Evolutionary conservation across 2,329 filamentous ascomycete species (phyloP), one percentile per base, ranked within the genome.

Genomic region (Cladosporium colombiae): DNA sequence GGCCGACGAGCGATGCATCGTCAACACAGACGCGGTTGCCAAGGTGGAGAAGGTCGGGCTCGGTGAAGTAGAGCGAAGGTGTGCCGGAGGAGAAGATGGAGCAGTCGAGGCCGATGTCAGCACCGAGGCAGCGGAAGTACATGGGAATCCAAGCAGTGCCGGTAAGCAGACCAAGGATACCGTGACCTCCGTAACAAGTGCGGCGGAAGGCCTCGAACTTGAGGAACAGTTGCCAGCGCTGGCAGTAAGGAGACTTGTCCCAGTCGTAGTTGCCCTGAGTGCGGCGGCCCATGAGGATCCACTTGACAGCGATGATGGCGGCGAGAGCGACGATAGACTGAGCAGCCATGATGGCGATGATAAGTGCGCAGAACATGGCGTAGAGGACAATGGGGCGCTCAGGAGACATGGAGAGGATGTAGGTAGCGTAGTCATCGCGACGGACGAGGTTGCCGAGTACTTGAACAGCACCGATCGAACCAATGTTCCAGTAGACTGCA

Each of bases 171-270:
- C 83, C 81, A 1, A 86, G 75, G 21, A 87, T 77, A 18, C 85
- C 85, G 29, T 81, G 72, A 1, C 82, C 80, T 3, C 81, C 80
- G 68, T 82, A 85, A 72, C 83, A 85, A 49, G 80, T 75, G 10
- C 81, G 78, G 1, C 84, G 80, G 3, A 87, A 73, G 21, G 78
- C 79, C 75, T 86, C 84, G 44, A 85, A 79, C 33, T 79, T 78
- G 3, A 86, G 77, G 70, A 83, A 84, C 10, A 86, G 71, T 70
- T 87, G 84, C 84, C 85, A 87, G 37, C 83, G 81, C 70, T 87
- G 85, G 73, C 84, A 86, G 74, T 86, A 87, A 5, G 68, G 62
- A 14, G 67, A 82, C 72, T 82, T 82, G 71, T 87, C 85, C 85
- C 85, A 87, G 73, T 86, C 83, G 69, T 85, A 85, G 67, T 82